Base-by-base conservation (phyloP, 2,329 filamentous ascomycete genomes). In the Macroventuria anomochaeta region DNA sequence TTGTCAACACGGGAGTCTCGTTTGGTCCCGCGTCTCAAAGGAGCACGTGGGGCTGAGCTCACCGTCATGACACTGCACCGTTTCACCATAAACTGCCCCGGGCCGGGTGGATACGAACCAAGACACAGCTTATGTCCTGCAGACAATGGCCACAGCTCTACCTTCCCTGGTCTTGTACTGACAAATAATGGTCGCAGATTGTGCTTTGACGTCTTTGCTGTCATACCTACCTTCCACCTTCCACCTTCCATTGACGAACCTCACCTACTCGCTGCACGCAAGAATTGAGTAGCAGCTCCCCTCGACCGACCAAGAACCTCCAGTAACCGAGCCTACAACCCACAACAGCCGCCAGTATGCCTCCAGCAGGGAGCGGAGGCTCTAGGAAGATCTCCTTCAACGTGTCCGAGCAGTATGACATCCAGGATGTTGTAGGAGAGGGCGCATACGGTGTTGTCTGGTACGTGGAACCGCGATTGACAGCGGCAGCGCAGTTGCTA, bases 331-430 rank as follows among this genome's bases (percentile, higher is more conserved):
- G 64, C 62, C 65, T 43, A 56, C 21, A 34, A 26, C 48, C 42
- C 43, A 57, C 52, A 46, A 48, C 59, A 59, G 25, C 53, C 63
- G 59, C 58, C 66, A 69, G 39, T 55, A 76, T 75, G 72, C 70
- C 71, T 59, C 67, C 70, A 33, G 64, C 74, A 61, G 68, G 70
- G 58, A 67, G 80, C 78, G 72, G 83, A 34, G 74, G 83, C 63
- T 87, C 85, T 58, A 80, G 95, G 75, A 99, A 97, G 85, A 99
- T 99, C 76, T 97, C 93, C 51, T 99, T 99, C 87, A 99, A 99
- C 74, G 95, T 99, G 60, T 97, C 93, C 72, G 95, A 99, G 78
- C 95, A 99, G 77, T 99, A 99, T 75, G 95, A 99, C 73, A 99
- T 99, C 64, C 93, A 97, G 76, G 95, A 99, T 87, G 95, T 99